Evolutionary conservation across 2,329 filamentous ascomycete genomes (phyloP).

Genomic region (Fusarium cicatricum): DNA sequence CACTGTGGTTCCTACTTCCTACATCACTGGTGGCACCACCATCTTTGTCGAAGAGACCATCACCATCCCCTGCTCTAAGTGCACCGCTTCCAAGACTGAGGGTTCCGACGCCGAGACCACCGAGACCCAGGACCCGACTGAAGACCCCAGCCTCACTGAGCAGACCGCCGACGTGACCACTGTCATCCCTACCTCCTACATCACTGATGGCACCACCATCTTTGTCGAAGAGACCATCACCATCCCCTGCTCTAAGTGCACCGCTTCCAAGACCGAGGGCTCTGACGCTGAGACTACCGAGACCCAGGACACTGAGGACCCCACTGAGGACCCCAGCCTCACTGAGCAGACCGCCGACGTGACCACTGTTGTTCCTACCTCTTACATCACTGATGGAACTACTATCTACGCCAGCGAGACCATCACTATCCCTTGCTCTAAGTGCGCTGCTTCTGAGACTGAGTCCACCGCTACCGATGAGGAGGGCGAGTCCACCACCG

Average conservation of each 20-base stretch:
- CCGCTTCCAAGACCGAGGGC: background rate
- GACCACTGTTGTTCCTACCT: constrained; percentile 29
- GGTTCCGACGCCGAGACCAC: background rate
- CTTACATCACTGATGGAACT: constrained; percentile 29
- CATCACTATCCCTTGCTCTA: constrained; percentile 33
- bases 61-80: constrained; percentile 28
- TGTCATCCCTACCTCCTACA: constrained; percentile 31
- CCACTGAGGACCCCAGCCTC: background rate
- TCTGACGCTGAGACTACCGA: background rate
- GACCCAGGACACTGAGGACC: too few relatives aligned
- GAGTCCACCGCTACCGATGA: constrained; percentile 22
- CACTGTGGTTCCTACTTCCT: constrained; percentile 32
- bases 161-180: constrained; percentile 30
- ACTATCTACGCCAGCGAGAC: constrained; percentile 35
- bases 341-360: constrained; percentile 21
- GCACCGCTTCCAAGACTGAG: constrained; percentile 2
- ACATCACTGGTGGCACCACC: constrained; percentile 29
- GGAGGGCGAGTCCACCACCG: constrained; percentile 9
- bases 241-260: constrained; percentile 24
- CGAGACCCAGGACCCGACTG: too few relatives aligned
- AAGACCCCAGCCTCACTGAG: constrained; percentile 13
- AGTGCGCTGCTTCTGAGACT: constrained; percentile 19
- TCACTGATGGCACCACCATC: constrained; percentile 30
- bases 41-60: constrained; percentile 31
- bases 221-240: constrained; percentile 32